Conservation (phyloP, 139 green algal genomes). For the Coccomyxa sp. region DNA sequence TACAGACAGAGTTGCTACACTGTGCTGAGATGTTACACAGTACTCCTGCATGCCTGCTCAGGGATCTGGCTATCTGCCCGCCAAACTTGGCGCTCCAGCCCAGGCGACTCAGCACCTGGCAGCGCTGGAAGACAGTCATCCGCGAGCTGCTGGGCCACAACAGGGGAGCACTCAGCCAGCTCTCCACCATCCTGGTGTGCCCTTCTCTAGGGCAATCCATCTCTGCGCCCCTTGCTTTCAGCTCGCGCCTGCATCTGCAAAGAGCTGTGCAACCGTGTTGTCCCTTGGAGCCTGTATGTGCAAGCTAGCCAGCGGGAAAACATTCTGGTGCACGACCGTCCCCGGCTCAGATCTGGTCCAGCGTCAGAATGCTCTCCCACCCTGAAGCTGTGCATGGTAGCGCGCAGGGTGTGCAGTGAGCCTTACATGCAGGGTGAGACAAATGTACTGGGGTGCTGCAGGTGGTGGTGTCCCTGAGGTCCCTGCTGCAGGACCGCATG, state of each 20-base stretch:
- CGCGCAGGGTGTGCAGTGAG: no score
- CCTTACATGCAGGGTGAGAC: no score
- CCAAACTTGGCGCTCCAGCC: conserved; percentile 8
- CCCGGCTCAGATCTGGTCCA: no score
- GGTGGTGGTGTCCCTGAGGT: conserved; percentile 51
- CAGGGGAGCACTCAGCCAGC: conserved; percentile 2
- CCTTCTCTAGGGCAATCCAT: not conserved
- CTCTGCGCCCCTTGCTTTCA: not conserved
- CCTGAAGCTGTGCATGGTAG: no score
- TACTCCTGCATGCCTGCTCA: no score
- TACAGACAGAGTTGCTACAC: no score
- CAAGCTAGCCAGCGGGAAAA: not conserved
- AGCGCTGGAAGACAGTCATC: conserved; percentile 20
- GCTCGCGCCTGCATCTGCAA: not conserved
- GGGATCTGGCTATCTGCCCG: not conserved
- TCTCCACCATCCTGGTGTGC: conserved; percentile 11
- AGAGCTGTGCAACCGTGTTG: not conserved
- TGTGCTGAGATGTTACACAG: not conserved
- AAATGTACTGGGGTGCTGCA: not conserved
- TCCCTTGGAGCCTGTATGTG: not conserved
- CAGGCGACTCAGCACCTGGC: not conserved
- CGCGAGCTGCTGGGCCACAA: conserved; percentile 26
- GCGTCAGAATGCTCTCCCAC: no score
- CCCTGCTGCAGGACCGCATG: conserved; percentile 63
- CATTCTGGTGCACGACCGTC: not conserved